phyloP scores from a whole-genome alignment of 768 basidiomycete genomes.

The Leucosporidium creatinivorum region DNA sequence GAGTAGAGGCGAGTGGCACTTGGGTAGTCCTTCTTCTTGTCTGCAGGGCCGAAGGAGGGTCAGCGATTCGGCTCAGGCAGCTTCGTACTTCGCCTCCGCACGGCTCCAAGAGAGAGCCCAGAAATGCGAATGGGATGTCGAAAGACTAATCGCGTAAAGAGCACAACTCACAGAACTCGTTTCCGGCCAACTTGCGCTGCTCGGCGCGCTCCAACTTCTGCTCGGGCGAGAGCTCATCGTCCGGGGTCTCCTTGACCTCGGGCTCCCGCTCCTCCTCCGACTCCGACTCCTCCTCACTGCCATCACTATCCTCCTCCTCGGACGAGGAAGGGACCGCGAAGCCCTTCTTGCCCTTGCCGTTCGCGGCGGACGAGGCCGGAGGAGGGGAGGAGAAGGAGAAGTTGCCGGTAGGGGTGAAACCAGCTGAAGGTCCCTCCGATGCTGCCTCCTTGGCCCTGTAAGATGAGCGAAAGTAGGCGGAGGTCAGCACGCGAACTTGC shows the following conservation, averaged over 20 bases:
- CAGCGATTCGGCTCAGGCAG: no score
- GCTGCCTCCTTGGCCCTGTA: not conserved
- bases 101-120: no score
- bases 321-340: constrained; percentile 8
- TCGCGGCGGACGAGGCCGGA: not conserved
- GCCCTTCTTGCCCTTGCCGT: not conserved
- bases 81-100: no score
- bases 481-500: not conserved
- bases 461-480: not conserved
- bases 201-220: constrained; percentile 42
- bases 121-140: no score
- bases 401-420: not conserved
- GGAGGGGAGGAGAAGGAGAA: not conserved
- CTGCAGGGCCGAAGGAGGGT: no score
- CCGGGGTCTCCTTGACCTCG: constrained; percentile 20
- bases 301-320: not conserved
- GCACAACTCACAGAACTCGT: constrained; percentile 41
- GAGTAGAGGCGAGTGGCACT: constrained; percentile 48
- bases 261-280: constrained; percentile 10
- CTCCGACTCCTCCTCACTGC: not conserved
- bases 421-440: no score
- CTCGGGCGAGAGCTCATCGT: constrained; percentile 13
- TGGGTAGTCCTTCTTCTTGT: constrained; percentile 30
- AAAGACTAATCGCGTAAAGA: no score
- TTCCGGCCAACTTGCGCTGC: constrained; percentile 65